Conservation (phyloP, 2,329 filamentous ascomycete species). For the Parasarocladium wereldwijsianum region DNA sequence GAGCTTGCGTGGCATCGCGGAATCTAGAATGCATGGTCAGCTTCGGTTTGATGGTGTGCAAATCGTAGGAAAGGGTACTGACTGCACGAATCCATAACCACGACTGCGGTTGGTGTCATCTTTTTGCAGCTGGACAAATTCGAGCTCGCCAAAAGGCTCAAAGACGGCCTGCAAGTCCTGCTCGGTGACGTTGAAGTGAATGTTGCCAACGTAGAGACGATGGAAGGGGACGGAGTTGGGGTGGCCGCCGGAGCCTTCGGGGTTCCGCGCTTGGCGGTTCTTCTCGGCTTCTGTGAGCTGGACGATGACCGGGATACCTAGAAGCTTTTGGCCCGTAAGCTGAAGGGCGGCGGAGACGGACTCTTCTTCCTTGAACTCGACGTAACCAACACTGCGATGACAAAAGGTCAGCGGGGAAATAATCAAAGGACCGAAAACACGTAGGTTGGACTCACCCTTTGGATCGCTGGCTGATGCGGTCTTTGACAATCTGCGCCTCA, state of each 20-base stretch:
- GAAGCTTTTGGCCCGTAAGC: constrained; percentile 94
- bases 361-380: constrained; percentile 95
- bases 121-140: constrained; percentile 95
- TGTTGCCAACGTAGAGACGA: constrained; percentile 96
- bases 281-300: constrained; percentile 98
- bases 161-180: constrained; percentile 92
- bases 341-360: constrained; percentile 87
- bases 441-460: constrained; percentile 61
- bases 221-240: constrained; percentile 88
- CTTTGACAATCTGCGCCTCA: constrained; percentile 97
- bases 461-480: constrained; percentile 87
- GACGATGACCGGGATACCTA: constrained; percentile 97
- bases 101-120: constrained; percentile 82
- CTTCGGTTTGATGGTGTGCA: constrained; percentile 1
- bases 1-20: constrained; percentile 76
- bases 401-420: constrained; percentile 21
- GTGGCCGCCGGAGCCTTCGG: constrained; percentile 52
- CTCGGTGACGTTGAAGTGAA: constrained; percentile 98
- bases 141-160: constrained; percentile 91
- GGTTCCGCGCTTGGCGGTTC: constrained; percentile 85
- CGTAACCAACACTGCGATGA: constrained; percentile 80
- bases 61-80: constrained; percentile 25
- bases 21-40: constrained; percentile 45
- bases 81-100: constrained; percentile 99
- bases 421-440: constrained; percentile 3